Base-by-base conservation (phyloP, 768 basidiomycete species). In the Strobilomyces confusus region DNA sequence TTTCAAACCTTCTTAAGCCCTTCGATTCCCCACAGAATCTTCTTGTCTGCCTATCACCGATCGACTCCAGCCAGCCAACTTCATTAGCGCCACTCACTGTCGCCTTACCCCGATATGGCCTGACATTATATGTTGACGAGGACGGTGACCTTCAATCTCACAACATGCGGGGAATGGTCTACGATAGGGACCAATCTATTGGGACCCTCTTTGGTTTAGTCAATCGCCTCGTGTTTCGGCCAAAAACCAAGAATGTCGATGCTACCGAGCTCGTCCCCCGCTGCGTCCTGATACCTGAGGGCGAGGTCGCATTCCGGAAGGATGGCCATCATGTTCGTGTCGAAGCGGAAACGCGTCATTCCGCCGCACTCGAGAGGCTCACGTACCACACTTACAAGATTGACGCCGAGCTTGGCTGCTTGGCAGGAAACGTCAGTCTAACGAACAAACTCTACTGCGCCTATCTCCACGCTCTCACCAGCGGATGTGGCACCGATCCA, bases 401-500 rank as follows among this genome's bases (percentile, higher is more conserved):
- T n/a, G 47, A 48, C 37, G 5, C 34, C 9, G 41, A 42, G 7
- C 13, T 42, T 23, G 41, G 41, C n/a, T 25, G 41, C 23, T 8
- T 48, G 47, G 19, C 4, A 29, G 47, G 47, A 11, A 29, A 48
- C 12, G 37, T 36, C 12, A 20, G n/a, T n/a, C 19, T 38, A 12
- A 54, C 56, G 2, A 67, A 63, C 52, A 61, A 59, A 30, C 63
- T 78, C 9, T 77, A 68, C 49, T 67, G 66, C 42, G 65, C 72
- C 3, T 76, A 77, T 47, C 65, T 81, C n/a, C 80, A 81, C 32
- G 75, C 76, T 20, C 51, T 77, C 3, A 79, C 73, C 3, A 73
- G 73, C n/a, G 69, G 73, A 36, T 70, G 69, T 44, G 61, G 75
- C 15, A 65, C 68, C 9, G 80, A 81, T 60, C 75, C 76, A 2